Conservation (phyloP, 495 filamentous ascomycete species). For the Lophium mytilinum region DNA sequence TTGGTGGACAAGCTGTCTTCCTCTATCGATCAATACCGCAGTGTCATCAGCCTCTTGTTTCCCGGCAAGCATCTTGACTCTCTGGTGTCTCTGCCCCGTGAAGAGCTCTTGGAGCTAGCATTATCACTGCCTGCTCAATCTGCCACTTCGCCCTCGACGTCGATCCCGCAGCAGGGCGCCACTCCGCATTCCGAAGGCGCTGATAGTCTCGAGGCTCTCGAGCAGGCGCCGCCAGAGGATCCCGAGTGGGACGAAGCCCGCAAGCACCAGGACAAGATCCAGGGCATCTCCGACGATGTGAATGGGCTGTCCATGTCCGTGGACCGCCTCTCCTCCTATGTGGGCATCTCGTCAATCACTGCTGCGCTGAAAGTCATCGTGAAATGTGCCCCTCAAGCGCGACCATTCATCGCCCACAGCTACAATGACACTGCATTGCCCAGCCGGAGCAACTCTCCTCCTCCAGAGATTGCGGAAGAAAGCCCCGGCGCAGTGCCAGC, state of each 20-base stretch:
- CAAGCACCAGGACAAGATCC: slow-evolving; percentile 36
- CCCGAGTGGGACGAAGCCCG: slow-evolving; percentile 28
- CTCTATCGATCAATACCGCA: slow-evolving; percentile 25
- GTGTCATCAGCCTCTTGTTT: slow-evolving; percentile 39
- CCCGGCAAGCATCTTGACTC: slow-evolving; percentile 40
- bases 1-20: slow-evolving; percentile 29
- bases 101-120: slow-evolving; percentile 43
- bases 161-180: slow-evolving; percentile 23
- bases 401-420: slow-evolving; percentile 46
- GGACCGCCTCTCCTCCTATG: slow-evolving; percentile 63
- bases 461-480: slow-evolving; percentile 21
- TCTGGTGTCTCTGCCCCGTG: slow-evolving; percentile 39
- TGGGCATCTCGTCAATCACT: slow-evolving; percentile 76
- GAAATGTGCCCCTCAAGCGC: slow-evolving; percentile 58
- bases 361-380: slow-evolving; percentile 75
- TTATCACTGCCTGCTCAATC: slow-evolving; percentile 18
- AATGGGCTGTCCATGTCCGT: slow-evolving; percentile 70
- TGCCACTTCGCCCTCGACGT: slow-evolving; percentile 37
- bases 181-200: slow-evolving; percentile 27
- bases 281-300: slow-evolving; percentile 70
- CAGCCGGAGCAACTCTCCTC: slow-evolving; percentile 28
- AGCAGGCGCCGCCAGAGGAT: slow-evolving; percentile 33
- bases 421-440: slow-evolving; percentile 32
- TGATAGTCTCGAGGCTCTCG: slow-evolving; percentile 33
- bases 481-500: slow-evolving; percentile 30